Evolutionary conservation across 1,284 basidiomycete species (phyloP).

Genomic region (Austropuccinia psidii): DNA sequence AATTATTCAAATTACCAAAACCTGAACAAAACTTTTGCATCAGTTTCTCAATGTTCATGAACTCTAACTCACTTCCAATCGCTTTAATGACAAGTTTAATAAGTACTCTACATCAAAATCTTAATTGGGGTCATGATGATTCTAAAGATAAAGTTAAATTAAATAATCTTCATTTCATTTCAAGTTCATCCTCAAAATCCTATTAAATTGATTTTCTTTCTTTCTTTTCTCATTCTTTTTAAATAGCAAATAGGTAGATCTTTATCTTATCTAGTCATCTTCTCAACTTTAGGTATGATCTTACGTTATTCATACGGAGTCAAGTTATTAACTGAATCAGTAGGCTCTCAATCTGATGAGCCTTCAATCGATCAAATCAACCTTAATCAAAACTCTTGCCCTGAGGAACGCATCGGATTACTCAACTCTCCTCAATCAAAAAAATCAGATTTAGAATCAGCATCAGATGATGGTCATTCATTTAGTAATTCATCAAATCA

Average conservation of each 20-base stretch:
- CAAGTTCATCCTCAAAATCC: background rate
- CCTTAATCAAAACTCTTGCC: conserved; percentile 4
- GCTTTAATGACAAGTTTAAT: conserved; percentile 51
- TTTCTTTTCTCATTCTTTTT: background rate
- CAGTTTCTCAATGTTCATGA: conserved; percentile 39
- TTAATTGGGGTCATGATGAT: conserved; percentile 44
- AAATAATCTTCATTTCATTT: background rate
- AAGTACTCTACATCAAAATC: conserved; percentile 42
- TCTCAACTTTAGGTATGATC: conserved; percentile 50
- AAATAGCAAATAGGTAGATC: conserved; percentile 39
- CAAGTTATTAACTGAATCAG: conserved; percentile 48
- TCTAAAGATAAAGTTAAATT: conserved; percentile 40
- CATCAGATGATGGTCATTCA: too few relatives aligned
- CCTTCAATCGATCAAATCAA: background rate
- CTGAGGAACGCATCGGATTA: background rate
- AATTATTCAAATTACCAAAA: conserved; percentile 45
- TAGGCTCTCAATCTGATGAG: conserved; percentile 42
- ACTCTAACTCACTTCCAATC: conserved; percentile 49
- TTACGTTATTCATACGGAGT: conserved; percentile 50
- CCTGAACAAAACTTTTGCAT: conserved; percentile 50
- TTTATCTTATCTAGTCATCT: conserved; percentile 48
- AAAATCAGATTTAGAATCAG: too few relatives aligned
- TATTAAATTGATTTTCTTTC: background rate
- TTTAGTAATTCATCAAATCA: too few relatives aligned
- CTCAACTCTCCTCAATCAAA: background rate